Evolutionary conservation across 306 rosid species (phyloP), one percentile per base, ranked within the genome.

Genomic region (Inga leiocalycina): DNA sequence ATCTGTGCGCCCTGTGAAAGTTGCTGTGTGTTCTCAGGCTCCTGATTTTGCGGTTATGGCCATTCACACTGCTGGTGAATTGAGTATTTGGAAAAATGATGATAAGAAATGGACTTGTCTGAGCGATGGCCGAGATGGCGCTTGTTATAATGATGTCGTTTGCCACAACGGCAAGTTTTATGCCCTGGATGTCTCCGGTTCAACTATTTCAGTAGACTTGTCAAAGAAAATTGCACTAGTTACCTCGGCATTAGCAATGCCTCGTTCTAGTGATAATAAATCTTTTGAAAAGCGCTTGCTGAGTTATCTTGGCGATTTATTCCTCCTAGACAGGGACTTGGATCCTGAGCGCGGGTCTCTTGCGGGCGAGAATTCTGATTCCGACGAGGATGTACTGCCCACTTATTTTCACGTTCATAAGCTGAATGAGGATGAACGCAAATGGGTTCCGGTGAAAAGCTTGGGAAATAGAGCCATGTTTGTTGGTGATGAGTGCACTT

Each of bases 401-500:
- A 17, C n/a, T 17, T 17, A 16, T 19, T 20, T 59, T 22, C 34
- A 10, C 24, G 81, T 78, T 27, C 48, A 44, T 48, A 78, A 78
- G 61, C 6, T 78, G 49, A 34, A 32, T 19, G 75, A 64, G 15
- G 62, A 45, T 20, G 30, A 65, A 1, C 7, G 41, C 5, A 35
- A n/a, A 35, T 66, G 82, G 82, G 65, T 16, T 45, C 12, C 3
- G 2, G 62, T 66, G 65, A 8, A 19, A n/a, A 17, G 65, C 64
- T 78, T 78, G 66, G 82, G 64, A 16, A 27, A 78, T 20, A 17
- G 19, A 5, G 74, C 27, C 20, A 27, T 78, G 5, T 78, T 78
- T 66, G 74, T 78, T 51, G 75, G 75, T 27, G 37, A 4, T 4
- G 8, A 10, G 4, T 10, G 68, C 68, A 1, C 8, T 24, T 24